Evolutionary conservation across 352 stramenopile genomes (phyloP).

Genomic region (Aphanomyces cochlioides): DNA sequence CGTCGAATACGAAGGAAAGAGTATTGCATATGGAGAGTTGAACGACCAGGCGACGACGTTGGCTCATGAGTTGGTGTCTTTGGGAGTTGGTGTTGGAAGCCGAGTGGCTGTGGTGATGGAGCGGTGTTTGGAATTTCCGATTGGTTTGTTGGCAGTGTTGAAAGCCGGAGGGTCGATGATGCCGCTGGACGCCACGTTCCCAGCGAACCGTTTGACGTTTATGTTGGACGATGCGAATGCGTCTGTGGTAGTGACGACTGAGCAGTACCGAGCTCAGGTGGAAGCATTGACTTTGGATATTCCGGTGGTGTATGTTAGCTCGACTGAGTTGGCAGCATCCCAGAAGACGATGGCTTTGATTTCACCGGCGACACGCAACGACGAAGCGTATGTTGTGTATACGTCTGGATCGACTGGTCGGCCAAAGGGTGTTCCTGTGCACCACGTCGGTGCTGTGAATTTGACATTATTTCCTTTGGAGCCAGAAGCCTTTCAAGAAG

Average conservation of each 20-base stretch:
- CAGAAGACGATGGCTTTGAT: no score
- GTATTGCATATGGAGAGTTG: slow-evolving; percentile 37
- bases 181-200: slow-evolving; percentile 56
- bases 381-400: slow-evolving; percentile 15
- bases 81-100: slow-evolving; percentile 40
- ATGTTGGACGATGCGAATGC: no score
- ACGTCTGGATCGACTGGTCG: slow-evolving; percentile 31
- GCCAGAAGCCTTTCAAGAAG: not conserved
- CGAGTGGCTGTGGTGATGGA: slow-evolving; percentile 63
- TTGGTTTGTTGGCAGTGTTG: slow-evolving; percentile 87
- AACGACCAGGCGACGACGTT: slow-evolving; percentile 34
- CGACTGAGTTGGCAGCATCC: no score
- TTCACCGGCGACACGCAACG: no score
- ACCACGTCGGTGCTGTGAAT: slow-evolving; percentile 11
- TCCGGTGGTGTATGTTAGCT: no score
- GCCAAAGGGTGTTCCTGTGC: slow-evolving; percentile 29
- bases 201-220: no score
- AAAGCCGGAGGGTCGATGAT: slow-evolving; percentile 91
- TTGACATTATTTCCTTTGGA: not conserved
- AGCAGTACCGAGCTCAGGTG: no score
- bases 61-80: slow-evolving; percentile 32
- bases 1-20: slow-evolving; percentile 26
- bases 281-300: no score
- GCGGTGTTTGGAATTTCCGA: slow-evolving; percentile 87
- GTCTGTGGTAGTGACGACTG: no score